These are phyloP conservation scores for Sequoiadendron giganteum DNA, from an alignment of 75 land plant species.

Conservation along the genomic window DNA sequence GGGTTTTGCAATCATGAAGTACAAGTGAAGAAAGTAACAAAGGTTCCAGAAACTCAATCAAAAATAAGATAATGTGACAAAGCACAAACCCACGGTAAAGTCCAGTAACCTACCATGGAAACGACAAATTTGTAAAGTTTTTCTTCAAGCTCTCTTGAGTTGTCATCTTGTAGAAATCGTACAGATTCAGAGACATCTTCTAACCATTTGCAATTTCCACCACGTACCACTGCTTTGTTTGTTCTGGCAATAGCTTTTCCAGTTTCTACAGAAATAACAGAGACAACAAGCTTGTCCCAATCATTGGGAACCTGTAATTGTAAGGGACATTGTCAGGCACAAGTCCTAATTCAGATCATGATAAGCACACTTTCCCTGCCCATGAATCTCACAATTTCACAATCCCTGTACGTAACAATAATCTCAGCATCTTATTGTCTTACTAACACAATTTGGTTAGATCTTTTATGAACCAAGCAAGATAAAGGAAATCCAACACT, in stretches of 20 bases:
- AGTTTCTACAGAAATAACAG: conserved; percentile 48
- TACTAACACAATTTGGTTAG: not conserved
- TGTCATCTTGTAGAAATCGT: conserved; percentile 44
- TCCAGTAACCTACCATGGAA: conserved; percentile 48
- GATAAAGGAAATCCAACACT: not conserved
- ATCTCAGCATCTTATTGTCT: not conserved
- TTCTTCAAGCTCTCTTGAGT: conserved; percentile 55
- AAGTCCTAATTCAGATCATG: not conserved
- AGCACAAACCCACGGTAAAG: not conserved
- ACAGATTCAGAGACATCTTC: conserved; percentile 73
- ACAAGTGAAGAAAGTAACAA: not conserved
- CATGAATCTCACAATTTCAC: not conserved
- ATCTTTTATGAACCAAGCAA: not conserved
- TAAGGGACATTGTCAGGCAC: not conserved
- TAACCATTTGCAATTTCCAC: conserved; percentile 69
- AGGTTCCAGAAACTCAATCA: not conserved
- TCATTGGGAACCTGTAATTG: conserved; percentile 64
- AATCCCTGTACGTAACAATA: not conserved
- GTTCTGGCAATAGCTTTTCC: conserved; percentile 61
- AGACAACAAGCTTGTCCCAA: conserved; percentile 73
- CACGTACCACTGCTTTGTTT: conserved; percentile 40
- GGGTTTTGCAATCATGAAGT: not conserved
- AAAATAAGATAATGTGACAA: not conserved
- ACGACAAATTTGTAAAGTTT: conserved; percentile 67
- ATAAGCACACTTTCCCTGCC: not conserved